phyloP scores from a whole-genome alignment of 495 filamentous ascomycete species.

The Aspergillus heteromorphus region DNA sequence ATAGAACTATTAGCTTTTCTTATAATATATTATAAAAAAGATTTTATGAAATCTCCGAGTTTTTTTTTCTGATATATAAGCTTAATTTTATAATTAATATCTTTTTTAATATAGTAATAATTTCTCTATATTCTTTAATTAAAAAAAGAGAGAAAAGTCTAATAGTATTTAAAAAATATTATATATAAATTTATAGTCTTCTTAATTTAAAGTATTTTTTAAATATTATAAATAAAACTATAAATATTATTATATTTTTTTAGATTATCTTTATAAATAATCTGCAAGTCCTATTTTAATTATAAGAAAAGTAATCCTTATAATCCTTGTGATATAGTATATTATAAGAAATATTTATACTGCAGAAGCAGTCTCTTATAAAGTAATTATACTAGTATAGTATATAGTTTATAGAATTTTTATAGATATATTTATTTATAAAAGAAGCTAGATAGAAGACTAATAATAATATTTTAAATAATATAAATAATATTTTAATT shows the following conservation, averaged over 20 bases:
- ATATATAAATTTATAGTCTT: background rate
- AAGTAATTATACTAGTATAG: too few relatives aligned
- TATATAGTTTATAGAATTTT: too few relatives aligned
- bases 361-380: too few relatives aligned
- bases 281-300: background rate
- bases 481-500: too few relatives aligned
- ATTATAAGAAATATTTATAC: too few relatives aligned
- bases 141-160: background rate
- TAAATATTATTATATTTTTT: background rate
- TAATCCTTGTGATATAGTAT: too few relatives aligned
- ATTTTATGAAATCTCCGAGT: background rate
- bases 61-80: background rate
- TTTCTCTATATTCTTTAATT: too few relatives aligned
- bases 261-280: background rate
- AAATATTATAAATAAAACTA: background rate
- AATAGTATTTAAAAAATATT: background rate
- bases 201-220: background rate
- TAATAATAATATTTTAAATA: too few relatives aligned
- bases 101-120: background rate
- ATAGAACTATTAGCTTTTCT: conserved; percentile 1
- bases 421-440: too few relatives aligned
- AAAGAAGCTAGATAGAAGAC: too few relatives aligned
- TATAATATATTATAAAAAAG: background rate
- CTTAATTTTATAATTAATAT: conserved; percentile 1
- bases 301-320: too few relatives aligned